A percentile compares a stretch with the other conserved stretches of the same genome.
These are phyloP conservation scores for Ceratobasidium sp. DNA, from an alignment of 1,284 basidiomycete species.

Conservation along the genomic window DNA sequence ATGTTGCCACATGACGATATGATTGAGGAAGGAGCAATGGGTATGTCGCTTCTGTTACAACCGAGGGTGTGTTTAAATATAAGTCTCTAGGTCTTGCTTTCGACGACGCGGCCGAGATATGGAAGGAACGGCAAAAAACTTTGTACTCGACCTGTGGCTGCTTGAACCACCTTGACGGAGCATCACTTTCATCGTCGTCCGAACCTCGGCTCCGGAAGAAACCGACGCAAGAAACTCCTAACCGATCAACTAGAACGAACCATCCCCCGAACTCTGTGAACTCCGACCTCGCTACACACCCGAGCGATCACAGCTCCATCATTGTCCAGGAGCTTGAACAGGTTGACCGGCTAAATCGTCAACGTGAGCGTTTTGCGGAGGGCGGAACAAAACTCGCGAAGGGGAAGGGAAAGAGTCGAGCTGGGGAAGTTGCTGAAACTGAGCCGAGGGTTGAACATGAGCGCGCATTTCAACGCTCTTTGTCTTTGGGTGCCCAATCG, in stretches of 20 bases:
- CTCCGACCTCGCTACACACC: constrained; percentile 4
- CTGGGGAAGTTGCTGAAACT: not conserved
- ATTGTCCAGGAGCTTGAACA: not conserved
- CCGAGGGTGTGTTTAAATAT: too few relatives aligned
- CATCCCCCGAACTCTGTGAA: constrained; percentile 14
- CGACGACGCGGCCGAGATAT: not conserved
- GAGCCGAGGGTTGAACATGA: not conserved
- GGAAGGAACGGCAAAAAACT: constrained; percentile 17
- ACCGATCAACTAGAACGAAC: not conserved
- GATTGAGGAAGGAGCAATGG: constrained; percentile 6
- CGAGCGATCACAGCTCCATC: constrained; percentile 17
- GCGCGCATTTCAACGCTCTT: constrained; percentile 3
- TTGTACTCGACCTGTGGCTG: constrained; percentile 1
- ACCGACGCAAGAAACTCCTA: not conserved
- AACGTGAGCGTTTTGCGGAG: not conserved
- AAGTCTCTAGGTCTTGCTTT: not conserved
- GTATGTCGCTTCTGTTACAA: not conserved
- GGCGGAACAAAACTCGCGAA: not conserved
- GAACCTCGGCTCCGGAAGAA: constrained; percentile 4
- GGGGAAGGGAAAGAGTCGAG: constrained; percentile 5
- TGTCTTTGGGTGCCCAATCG: not conserved
- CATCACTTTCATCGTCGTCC: not conserved
- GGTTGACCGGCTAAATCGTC: not conserved
- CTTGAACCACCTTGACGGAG: not conserved
- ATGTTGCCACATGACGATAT: constrained; percentile 14